These are phyloP conservation scores for Phytophthora colocasiae DNA, from an alignment of 352 stramenopile species.

Conservation along the genomic window DNA sequence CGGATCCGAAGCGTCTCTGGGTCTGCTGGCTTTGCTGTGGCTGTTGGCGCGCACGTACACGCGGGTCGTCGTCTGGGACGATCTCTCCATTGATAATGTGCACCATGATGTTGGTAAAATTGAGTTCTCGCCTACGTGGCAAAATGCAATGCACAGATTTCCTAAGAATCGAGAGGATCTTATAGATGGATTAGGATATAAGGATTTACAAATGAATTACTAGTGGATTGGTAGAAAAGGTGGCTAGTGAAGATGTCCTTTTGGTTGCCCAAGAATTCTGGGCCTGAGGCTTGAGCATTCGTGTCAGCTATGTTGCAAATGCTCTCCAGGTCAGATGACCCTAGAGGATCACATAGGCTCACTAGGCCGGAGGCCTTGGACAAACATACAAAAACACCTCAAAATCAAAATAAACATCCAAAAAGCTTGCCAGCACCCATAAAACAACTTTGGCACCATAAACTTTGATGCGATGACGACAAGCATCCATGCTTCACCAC, in stretches of 20 bases:
- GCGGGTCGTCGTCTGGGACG: slow-evolving; percentile 83
- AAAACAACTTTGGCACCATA: too few relatives aligned
- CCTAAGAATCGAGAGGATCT: slow-evolving; percentile 1
- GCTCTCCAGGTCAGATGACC: too few relatives aligned
- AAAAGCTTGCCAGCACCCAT: too few relatives aligned
- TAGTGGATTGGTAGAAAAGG: slow-evolving; percentile 16
- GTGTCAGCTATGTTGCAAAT: too few relatives aligned
- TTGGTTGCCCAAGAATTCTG: too few relatives aligned
- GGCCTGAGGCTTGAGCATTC: too few relatives aligned
- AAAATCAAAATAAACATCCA: too few relatives aligned
- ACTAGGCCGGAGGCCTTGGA: too few relatives aligned
- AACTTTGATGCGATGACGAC: too few relatives aligned
- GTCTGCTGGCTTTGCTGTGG: slow-evolving; percentile 15
- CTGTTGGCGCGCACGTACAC: slow-evolving; percentile 50
- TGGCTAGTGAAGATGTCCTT: slow-evolving; percentile 2
- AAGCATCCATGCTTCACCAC: too few relatives aligned
- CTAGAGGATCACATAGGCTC: too few relatives aligned
- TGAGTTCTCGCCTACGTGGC: slow-evolving; percentile 20
- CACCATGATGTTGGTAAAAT: slow-evolving; percentile 60
- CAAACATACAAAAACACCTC: too few relatives aligned
- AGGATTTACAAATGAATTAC: background rate
- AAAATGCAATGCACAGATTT: slow-evolving; percentile 17
- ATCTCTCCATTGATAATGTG: slow-evolving; percentile 92
- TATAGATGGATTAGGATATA: slow-evolving; percentile 2
- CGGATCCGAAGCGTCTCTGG: slow-evolving; percentile 37